Conservation (phyloP, 2,329 filamentous ascomycete species). For the Fusarium palustre region DNA sequence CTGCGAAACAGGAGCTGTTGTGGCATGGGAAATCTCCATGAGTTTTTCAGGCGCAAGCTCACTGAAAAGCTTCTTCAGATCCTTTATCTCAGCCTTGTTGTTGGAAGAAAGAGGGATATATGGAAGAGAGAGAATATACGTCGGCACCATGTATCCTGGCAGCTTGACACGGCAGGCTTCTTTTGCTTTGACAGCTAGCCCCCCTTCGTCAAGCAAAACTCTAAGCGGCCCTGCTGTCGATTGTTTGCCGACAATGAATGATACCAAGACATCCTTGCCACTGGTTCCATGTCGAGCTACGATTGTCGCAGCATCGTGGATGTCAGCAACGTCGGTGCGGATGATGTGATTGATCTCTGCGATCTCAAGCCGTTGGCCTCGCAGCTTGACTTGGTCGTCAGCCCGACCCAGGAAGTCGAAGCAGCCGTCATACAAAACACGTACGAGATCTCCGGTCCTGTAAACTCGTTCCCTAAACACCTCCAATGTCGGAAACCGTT, state of each 20-base stretch:
- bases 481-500: constrained; percentile 77
- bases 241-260: constrained; percentile 68
- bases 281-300: constrained; percentile 77
- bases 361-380: constrained; percentile 89
- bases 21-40: constrained; percentile 62
- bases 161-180: constrained; percentile 76
- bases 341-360: constrained; percentile 92
- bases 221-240: constrained; percentile 25
- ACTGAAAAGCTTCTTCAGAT: constrained; percentile 74
- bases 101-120: constrained; percentile 85
- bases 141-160: constrained; percentile 91
- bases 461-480: constrained; percentile 75
- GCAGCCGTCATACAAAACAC: constrained; percentile 81
- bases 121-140: constrained; percentile 79
- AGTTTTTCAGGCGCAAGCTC: constrained; percentile 70
- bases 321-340: constrained; percentile 64
- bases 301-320: constrained; percentile 80
- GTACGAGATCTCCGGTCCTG: constrained; percentile 88
- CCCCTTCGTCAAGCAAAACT: constrained; percentile 49
- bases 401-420: constrained; percentile 90
- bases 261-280: constrained; percentile 84
- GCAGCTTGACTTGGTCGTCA: constrained; percentile 92
- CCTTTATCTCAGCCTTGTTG: constrained; percentile 86
- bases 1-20: constrained; percentile 43
- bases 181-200: constrained; percentile 61